Base-by-base conservation (phyloP, 2,329 filamentous ascomycete species). In the Piedraia hortae region DNA sequence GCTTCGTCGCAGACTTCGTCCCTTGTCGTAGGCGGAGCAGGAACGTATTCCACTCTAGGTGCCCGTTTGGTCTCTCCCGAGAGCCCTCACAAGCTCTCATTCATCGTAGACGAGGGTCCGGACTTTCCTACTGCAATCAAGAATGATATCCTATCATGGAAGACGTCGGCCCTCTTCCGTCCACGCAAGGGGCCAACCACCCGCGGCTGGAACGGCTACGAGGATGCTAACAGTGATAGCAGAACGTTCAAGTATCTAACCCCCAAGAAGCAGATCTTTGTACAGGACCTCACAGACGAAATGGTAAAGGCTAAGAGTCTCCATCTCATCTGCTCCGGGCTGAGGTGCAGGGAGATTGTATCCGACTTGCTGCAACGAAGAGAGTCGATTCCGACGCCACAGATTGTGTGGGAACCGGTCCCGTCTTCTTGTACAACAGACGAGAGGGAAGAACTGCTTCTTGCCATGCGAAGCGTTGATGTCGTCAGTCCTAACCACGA, bases 401-500 rank as follows among this genome's bases (percentile, higher is more conserved):
- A 78, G 4, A 75, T 91, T 41, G 62, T 93, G 23, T 97, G 82
- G 82, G 85, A 97, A 42, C 85, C 85, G 1, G 73, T 91, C 1
- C 85, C 85, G 2, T 77, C 91, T 44, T 56, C 75, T 1, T 91
- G 80, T 43, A 68, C 60, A 0, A 66, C 75, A 0, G 62, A 65
- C 15, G 54, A 68, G 29, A 42, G 60, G 10, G 39, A 50, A 1
- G 54, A 51, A 10, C 60, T 61, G 25, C 41, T 56, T 10, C 42
- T 50, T 25, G 60, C 62, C 4, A 45, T 59, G 16, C 45, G 45
- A 24, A 39, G 49, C 18, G 53, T 70, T 12, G 54, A 69, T 30
- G 49, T 69, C 8, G 50, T 70, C 22, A 67, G 61, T 31, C 85
- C 85, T 1, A 97, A 97, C 39, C 75, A 89, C 40, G 51, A 67